phyloP scores from a whole-genome alignment of 1,284 basidiomycete genomes.

The Golubevia sp. region DNA sequence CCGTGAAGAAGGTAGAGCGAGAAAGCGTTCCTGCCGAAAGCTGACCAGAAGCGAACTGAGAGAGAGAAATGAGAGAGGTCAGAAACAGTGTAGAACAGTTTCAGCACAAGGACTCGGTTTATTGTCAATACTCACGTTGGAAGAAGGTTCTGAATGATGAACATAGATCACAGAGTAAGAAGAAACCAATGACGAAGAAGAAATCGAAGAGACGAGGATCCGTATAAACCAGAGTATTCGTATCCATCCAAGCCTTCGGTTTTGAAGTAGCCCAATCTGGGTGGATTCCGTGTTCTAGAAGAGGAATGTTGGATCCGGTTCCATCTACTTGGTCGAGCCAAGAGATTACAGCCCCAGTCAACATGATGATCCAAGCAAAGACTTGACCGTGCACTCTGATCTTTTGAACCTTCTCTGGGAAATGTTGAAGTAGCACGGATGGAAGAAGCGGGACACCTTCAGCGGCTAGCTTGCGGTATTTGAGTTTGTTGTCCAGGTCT shows the following conservation, averaged over 20 bases:
- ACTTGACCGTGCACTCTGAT: conserved; percentile 20
- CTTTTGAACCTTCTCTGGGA: conserved; percentile 2
- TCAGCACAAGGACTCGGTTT: no score
- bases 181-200: conserved; percentile 37
- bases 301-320: conserved; percentile 21
- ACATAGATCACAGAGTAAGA: conserved; percentile 39
- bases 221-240: conserved; percentile 20
- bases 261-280: conserved; percentile 26
- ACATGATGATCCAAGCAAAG: conserved; percentile 43
- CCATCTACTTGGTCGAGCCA: conserved; percentile 27
- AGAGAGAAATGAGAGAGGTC: no score
- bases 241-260: conserved; percentile 18
- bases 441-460: conserved; percentile 29
- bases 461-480: conserved; percentile 32
- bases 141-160: conserved; percentile 38
- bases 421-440: conserved; percentile 3
- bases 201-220: conserved; percentile 26
- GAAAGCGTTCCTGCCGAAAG: conserved; percentile 38
- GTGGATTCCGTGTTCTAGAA: conserved; percentile 27
- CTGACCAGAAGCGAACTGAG: conserved; percentile 32
- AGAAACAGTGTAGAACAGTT: no score
- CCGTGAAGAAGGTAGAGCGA: conserved; percentile 46
- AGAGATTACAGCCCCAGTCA: conserved; percentile 26
- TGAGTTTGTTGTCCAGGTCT: conserved; percentile 44
- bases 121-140: background rate